Evolutionary conservation across 305 asterid species (phyloP).

Genomic region (Solanum hybrid): DNA sequence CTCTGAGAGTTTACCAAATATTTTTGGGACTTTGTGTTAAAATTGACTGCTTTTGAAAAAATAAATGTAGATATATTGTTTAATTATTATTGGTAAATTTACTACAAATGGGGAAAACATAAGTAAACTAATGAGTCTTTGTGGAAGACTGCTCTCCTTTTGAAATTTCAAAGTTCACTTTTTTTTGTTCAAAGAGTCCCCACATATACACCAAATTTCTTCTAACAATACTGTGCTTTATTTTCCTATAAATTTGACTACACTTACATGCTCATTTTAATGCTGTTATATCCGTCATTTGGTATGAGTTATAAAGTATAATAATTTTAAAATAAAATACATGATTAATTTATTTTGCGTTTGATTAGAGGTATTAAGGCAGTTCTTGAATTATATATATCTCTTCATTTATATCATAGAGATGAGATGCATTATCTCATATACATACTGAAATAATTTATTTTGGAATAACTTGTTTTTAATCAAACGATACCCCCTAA

Average conservation of each 20-base stretch:
- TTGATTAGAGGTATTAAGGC: too few relatives aligned
- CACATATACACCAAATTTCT: neutral
- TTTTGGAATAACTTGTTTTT: too few relatives aligned
- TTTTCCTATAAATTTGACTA: constrained; percentile 3
- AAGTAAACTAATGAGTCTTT: neutral
- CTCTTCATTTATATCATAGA: too few relatives aligned
- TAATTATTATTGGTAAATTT: neutral
- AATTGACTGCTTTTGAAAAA: neutral
- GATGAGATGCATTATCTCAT: neutral
- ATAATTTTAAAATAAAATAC: too few relatives aligned
- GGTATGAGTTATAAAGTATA: too few relatives aligned
- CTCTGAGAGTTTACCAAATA: neutral
- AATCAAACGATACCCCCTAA: too few relatives aligned
- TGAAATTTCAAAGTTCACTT: neutral
- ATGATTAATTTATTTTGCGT: too few relatives aligned
- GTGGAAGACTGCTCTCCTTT: neutral
- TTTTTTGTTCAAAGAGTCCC: constrained; percentile 2
- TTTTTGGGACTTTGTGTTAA: neutral
- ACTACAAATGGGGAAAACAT: neutral
- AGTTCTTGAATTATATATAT: too few relatives aligned
- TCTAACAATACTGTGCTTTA: neutral
- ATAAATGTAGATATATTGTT: neutral
- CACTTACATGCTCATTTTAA: neutral
- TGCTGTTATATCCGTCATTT: neutral
- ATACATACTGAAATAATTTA: too few relatives aligned